Conservation (phyloP, 345 rosid genomes). For the Mercurialis annua region DNA sequence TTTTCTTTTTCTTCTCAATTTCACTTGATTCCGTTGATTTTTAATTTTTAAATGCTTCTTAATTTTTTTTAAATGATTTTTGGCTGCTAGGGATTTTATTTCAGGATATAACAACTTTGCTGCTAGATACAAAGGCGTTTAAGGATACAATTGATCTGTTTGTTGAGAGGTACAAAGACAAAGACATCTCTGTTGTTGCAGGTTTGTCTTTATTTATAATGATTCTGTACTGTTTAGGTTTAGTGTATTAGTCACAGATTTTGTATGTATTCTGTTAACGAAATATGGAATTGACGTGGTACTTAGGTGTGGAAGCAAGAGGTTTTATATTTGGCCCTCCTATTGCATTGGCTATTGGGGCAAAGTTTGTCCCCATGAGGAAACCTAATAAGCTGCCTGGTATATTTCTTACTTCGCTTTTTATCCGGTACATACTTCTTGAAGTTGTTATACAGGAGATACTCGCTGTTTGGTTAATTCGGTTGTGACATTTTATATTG, state of each 20-base stretch:
- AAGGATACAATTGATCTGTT: constrained; percentile 76
- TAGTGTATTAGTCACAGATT: not conserved
- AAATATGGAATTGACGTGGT: not conserved
- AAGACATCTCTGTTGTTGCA: constrained; percentile 70
- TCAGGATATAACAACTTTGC: constrained; percentile 83
- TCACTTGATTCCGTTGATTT: not conserved
- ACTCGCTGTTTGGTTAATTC: not conserved
- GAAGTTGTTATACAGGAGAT: not conserved
- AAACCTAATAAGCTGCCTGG: constrained; percentile 97
- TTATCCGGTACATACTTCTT: not conserved
- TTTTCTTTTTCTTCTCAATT: not conserved
- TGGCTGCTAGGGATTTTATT: constrained; percentile 67
- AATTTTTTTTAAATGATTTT: not conserved
- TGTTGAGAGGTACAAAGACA: constrained; percentile 69
- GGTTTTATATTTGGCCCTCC: constrained; percentile 99
- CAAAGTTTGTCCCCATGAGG: constrained; percentile 97
- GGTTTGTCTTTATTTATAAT: constrained; percentile 39
- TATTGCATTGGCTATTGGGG: constrained; percentile 96
- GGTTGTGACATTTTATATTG: too few species aligned
- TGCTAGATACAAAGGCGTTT: constrained; percentile 67
- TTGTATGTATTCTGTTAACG: not conserved
- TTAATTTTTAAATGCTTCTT: constrained; percentile 1
- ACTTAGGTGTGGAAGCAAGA: constrained; percentile 89
- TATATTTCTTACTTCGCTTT: constrained; percentile 18
- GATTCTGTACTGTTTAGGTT: not conserved